phyloP scores from a whole-genome alignment of 2,329 filamentous ascomycete species.

The Clarireedia monteithiana region DNA sequence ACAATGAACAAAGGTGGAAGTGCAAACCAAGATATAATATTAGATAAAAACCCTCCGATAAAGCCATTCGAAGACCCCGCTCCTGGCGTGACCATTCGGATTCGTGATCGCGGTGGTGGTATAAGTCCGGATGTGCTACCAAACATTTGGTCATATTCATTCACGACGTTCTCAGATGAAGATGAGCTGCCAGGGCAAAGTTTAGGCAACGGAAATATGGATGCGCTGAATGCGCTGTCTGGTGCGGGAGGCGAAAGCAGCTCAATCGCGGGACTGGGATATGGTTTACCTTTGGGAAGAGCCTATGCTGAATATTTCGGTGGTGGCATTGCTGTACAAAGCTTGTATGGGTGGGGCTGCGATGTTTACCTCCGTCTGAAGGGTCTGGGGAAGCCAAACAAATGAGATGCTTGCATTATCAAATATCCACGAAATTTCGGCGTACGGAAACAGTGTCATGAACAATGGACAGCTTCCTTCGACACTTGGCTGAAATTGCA shows the following conservation, averaged over 20 bases:
- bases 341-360: constrained; percentile 80
- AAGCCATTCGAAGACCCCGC: constrained; percentile 54
- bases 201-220: constrained; percentile 41
- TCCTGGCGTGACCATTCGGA: constrained; percentile 88
- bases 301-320: constrained; percentile 99
- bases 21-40: not conserved
- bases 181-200: constrained; percentile 36
- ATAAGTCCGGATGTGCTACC: constrained; percentile 77
- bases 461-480: too few relatives aligned
- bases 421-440: too few relatives aligned
- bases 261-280: constrained; percentile 87
- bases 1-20: not conserved
- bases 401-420: constrained; percentile 3
- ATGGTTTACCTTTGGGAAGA: constrained; percentile 80
- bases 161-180: constrained; percentile 80
- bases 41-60: constrained; percentile 33
- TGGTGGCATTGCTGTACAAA: constrained; percentile 91
- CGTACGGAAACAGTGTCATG: too few relatives aligned
- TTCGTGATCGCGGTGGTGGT: constrained; percentile 90
- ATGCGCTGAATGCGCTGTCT: constrained; percentile 70
- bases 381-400: constrained; percentile 23
- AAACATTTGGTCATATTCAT: constrained; percentile 95
- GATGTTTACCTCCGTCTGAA: constrained; percentile 57
- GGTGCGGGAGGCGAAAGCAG: constrained; percentile 63
- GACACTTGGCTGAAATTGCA: too few relatives aligned